A percentile compares a stretch with the other conserved stretches of the same genome.
These are phyloP conservation scores for Fusarium robinianum DNA, from an alignment of 2,329 filamentous ascomycete species.

Conservation along the genomic window DNA sequence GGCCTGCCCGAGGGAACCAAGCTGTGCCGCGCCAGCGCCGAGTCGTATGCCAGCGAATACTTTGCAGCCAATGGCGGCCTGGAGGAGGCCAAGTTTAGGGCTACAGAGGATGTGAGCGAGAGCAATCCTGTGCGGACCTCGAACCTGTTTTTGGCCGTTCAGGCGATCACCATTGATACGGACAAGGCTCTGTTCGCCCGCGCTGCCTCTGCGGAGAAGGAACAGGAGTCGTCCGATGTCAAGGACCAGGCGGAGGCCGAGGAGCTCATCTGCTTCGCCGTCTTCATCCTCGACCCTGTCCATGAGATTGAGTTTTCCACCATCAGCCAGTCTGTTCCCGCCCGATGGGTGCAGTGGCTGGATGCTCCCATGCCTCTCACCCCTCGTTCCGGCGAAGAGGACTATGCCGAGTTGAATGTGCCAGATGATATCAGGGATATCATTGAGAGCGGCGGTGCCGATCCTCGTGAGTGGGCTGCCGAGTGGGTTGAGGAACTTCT, in stretches of 20 bases:
- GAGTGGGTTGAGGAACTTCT: slow-evolving; percentile 96
- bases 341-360: slow-evolving; percentile 88
- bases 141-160: slow-evolving; percentile 94
- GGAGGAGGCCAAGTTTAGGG: slow-evolving; percentile 77
- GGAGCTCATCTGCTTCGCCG: slow-evolving; percentile 71
- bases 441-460: slow-evolving; percentile 73
- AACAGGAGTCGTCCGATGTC: slow-evolving; percentile 58
- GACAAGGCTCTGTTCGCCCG: slow-evolving; percentile 71
- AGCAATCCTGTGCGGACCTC: slow-evolving; percentile 88
- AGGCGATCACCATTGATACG: slow-evolving; percentile 73
- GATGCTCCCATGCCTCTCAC: slow-evolving; percentile 70
- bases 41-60: slow-evolving; percentile 85
- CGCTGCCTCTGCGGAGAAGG: slow-evolving; percentile 56
- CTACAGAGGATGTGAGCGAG: slow-evolving; percentile 78
- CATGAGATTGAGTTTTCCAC: slow-evolving; percentile 87
- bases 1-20: slow-evolving; percentile 88
- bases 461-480: slow-evolving; percentile 94
- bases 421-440: slow-evolving; percentile 89
- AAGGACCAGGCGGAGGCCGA: slow-evolving; percentile 59
- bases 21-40: slow-evolving; percentile 84
- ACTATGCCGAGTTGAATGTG: slow-evolving; percentile 46
- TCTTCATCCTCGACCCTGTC: slow-evolving; percentile 84
- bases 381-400: slow-evolving; percentile 56
- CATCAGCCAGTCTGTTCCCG: slow-evolving; percentile 80
- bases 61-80: slow-evolving; percentile 78